phyloP scores from a whole-genome alignment of 2,329 filamentous ascomycete genomes.

The Penicillium sp. region DNA sequence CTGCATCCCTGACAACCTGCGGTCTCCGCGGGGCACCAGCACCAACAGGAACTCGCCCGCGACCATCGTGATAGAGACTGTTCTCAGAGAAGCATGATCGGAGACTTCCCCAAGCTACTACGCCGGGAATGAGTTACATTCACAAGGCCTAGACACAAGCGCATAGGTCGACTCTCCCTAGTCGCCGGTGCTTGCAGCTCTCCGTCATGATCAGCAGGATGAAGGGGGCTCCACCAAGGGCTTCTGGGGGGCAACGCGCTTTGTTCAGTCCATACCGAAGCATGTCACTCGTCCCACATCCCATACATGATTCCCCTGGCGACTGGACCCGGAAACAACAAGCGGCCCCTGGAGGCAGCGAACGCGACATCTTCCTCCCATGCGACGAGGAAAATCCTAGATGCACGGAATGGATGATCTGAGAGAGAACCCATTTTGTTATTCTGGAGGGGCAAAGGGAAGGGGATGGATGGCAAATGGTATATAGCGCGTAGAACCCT shows the following conservation, averaged over 20 bases:
- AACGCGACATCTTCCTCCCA: slow-evolving; percentile 13
- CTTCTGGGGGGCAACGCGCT: slow-evolving; percentile 3
- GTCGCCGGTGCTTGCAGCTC: not conserved
- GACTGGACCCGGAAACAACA: slow-evolving; percentile 7
- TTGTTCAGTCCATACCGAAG: slow-evolving; percentile 10
- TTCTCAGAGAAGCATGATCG: not conserved
- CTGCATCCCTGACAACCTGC: slow-evolving; percentile 17
- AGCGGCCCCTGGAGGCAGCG: slow-evolving; percentile 5
- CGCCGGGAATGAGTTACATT: not conserved
- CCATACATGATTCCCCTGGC: slow-evolving; percentile 14
- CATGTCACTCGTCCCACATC: slow-evolving; percentile 11
- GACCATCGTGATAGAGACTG: not conserved
- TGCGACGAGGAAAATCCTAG: slow-evolving; percentile 17
- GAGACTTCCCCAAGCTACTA: not conserved
- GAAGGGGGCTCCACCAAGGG: slow-evolving; percentile 9
- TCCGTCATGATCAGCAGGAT: not conserved
- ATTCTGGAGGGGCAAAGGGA: too few species aligned
- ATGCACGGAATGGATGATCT: slow-evolving; percentile 25
- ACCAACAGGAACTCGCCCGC: not conserved
- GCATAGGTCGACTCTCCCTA: not conserved
- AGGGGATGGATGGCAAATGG: not conserved
- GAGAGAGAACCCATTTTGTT: slow-evolving; percentile 21
- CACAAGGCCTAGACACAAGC: not conserved
- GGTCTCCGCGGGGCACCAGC: not conserved
- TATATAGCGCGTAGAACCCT: slow-evolving; percentile 29